Base-by-base conservation (phyloP, 441 rosid genomes). In the California macrophylla region DNA sequence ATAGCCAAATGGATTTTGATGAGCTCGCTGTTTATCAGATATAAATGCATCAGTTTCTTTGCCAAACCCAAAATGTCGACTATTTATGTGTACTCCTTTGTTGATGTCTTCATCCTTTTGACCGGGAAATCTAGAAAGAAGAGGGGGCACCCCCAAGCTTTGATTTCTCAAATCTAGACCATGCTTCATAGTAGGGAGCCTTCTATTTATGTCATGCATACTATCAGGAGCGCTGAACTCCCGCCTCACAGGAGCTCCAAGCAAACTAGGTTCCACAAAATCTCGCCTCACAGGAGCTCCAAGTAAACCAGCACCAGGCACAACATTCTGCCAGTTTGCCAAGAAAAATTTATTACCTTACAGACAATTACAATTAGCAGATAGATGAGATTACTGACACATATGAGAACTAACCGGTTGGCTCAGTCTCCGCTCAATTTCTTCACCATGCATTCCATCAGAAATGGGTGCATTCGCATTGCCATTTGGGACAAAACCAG, bases 371-470 rank as follows among this genome's bases (percentile, higher is more conserved):
- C 8, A 10, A 24, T 21, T 56, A 2, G 62, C 28, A 56, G 21
- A 56, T 56, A 9, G 3, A 56, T 56, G 13, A 56, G 21, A 7
- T 20, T 56, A 56, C 12, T 1, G 26, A 6, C 21, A 52, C 9
- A 21, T 4, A 21, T 6, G 26, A 23, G 62, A 20, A 82, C 87
- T 78, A 76, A 91, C 99, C 72, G 25, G 65, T 77, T 82, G 97
- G 67, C 78, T 82, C 74, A 89, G 71, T 80, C 91, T 88, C 72
- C 80, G 79, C 71, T 89, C 98, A 68, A 87, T 88, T 83, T 95
- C 98, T 67, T 69, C 83, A 66, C 91, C 92, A 71, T 81, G 82
- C 86, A 90, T 86, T 78, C 96, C 99, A 80, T 95, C 99, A 50
- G 61, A 30, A 50, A 89, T 62, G 36, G 92, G 88, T 76, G 82